phyloP scores from a whole-genome alignment of 352 stramenopile genomes.

The Chrysophaeum taylorii region DNA sequence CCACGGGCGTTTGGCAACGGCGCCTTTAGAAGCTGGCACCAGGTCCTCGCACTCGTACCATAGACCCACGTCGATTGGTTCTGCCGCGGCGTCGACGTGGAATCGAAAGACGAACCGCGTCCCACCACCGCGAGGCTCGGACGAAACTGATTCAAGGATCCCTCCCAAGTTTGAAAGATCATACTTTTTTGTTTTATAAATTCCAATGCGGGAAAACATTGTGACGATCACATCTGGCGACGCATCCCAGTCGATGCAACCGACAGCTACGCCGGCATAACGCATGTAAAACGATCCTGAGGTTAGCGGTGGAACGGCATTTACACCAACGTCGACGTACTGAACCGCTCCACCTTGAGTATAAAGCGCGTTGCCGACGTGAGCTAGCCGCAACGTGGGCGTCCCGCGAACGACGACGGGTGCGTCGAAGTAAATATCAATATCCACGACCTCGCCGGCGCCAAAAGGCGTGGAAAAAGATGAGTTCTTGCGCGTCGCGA shows the following conservation, averaged over 20 bases:
- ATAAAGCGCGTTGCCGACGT: slow-evolving; percentile 13
- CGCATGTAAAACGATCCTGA: slow-evolving; percentile 11
- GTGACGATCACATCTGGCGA: neutral
- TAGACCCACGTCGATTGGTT: neutral
- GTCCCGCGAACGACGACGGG: slow-evolving; percentile 3
- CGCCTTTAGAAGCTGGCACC: neutral
- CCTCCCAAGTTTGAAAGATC: neutral
- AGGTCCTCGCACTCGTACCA: neutral
- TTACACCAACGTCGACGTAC: slow-evolving; percentile 20
- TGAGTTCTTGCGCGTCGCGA: neutral
- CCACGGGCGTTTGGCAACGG: neutral
- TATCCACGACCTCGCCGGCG: slow-evolving; percentile 14
- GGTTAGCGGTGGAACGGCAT: neutral
- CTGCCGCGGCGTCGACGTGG: neutral
- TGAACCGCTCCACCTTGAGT: slow-evolving; percentile 8
- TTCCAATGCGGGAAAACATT: neutral
- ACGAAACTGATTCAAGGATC: neutral
- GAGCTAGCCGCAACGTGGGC: slow-evolving; percentile 8
- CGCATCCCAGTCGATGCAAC: slow-evolving; percentile 21
- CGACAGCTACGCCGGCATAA: slow-evolving; percentile 8
- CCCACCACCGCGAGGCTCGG: neutral
- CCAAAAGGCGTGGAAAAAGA: no score
- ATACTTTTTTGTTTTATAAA: neutral
- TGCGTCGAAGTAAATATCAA: slow-evolving; percentile 8
- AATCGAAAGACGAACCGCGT: neutral